Percentiles rank a stretch among this genome's conserved stretches.
phyloP scores from a whole-genome alignment of 108 stramenopile species.

The Aurantiochytrium sp. region DNA sequence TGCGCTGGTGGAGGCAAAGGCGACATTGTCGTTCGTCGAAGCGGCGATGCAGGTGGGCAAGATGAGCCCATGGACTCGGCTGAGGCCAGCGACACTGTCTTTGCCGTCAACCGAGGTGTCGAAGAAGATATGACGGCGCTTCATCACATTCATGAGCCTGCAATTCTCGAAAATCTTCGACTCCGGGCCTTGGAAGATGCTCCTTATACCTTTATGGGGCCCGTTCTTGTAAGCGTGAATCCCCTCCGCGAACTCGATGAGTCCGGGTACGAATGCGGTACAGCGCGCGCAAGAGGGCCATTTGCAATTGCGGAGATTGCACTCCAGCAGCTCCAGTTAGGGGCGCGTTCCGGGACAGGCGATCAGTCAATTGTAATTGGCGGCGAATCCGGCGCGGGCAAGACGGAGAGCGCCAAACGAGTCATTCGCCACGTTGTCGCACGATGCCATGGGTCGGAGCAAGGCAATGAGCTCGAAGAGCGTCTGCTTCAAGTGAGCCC shows the following conservation, averaged over 20 bases:
- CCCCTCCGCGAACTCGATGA: not conserved
- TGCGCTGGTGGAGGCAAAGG: not conserved
- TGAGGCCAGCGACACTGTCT: not conserved
- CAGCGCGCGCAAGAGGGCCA: not conserved
- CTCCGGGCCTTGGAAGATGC: not conserved
- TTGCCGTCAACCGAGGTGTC: not conserved
- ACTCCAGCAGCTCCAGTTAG: not conserved
- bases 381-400: slow-evolving; percentile 34
- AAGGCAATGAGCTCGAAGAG: not conserved
- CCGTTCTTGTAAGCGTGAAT: slow-evolving; percentile 1
- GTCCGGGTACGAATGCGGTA: not conserved
- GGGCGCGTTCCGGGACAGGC: not conserved
- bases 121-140: slow-evolving; percentile 4
- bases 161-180: not conserved
- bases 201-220: not conserved
- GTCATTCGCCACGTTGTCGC: not conserved
- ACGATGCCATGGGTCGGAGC: not conserved
- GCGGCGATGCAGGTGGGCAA: not conserved
- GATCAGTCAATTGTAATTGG: slow-evolving; percentile 20
- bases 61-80: not conserved
- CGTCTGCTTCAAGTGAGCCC: not conserved
- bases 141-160: not conserved
- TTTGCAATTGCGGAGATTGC: not conserved
- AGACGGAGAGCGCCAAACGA: slow-evolving; percentile 20
- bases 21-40: not conserved